Evolutionary conservation across 495 filamentous ascomycete species (phyloP).

Genomic region (Podospora pseudoanserina): DNA sequence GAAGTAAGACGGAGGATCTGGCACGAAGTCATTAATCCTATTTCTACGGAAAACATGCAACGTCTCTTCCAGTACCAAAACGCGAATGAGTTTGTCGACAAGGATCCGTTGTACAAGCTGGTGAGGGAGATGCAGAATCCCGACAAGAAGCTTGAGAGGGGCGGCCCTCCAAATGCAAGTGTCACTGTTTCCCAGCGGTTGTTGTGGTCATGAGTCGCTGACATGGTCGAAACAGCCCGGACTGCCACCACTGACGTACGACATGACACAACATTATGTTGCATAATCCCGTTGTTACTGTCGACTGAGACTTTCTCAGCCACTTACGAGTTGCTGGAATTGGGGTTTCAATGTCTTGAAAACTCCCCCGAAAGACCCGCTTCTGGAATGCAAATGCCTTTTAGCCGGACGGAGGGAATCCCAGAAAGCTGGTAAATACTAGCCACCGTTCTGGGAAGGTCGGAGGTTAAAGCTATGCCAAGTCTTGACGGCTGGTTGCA

Average conservation of each 20-base stretch:
- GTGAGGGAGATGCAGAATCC: conserved; percentile 23
- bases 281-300: background rate
- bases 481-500: background rate
- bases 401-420: background rate
- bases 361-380: background rate
- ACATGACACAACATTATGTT: conserved; percentile 43
- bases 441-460: conserved; percentile 2
- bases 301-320: background rate
- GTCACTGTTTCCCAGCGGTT: background rate
- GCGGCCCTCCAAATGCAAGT: background rate
- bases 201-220: conserved; percentile 24
- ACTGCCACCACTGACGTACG: conserved; percentile 36
- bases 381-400: background rate
- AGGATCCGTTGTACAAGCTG: conserved; percentile 41
- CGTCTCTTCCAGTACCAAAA: conserved; percentile 38
- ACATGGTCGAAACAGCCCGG: conserved; percentile 29
- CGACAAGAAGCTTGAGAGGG: background rate
- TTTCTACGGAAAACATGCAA: conserved; percentile 52
- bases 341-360: background rate
- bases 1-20: conserved; percentile 56
- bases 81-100: conserved; percentile 30
- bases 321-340: background rate
- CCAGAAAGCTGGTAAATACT: background rate
- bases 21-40: conserved; percentile 52
- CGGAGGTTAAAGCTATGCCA: conserved; percentile 6